Conservation (phyloP, 352 stramenopile genomes). For the Pythium sukuiense region DNA sequence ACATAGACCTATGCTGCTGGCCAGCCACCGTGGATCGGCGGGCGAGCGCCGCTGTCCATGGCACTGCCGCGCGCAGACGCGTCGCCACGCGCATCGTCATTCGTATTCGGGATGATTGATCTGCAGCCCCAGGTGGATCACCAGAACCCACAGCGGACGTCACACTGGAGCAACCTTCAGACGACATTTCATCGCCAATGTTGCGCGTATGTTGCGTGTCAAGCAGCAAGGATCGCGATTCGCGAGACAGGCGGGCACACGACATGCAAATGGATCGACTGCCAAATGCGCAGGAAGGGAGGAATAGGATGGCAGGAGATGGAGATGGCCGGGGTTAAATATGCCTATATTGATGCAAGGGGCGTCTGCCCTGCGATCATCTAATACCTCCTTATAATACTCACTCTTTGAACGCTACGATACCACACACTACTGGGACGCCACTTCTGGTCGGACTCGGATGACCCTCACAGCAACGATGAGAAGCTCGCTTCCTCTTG, state of each 20-base stretch:
- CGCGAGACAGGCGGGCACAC: neutral
- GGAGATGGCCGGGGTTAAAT: conserved; percentile 6
- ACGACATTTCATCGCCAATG: conserved; percentile 11
- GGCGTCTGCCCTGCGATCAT: neutral
- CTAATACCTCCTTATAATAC: conserved; percentile 11
- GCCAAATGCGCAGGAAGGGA: too few species aligned
- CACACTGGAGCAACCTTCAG: conserved; percentile 17
- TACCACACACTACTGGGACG: conserved; percentile 6
- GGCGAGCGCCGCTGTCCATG: conserved; percentile 8
- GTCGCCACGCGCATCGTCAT: conserved; percentile 12
- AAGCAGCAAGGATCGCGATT: neutral
- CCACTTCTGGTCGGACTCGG: conserved; percentile 6
- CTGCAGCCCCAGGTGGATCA: conserved; percentile 15
- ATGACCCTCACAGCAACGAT: conserved; percentile 9
- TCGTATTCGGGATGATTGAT: neutral
- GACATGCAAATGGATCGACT: neutral
- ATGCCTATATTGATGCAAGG: conserved; percentile 7
- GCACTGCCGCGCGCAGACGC: conserved; percentile 4
- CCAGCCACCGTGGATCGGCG: neutral
- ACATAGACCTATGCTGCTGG: conserved; percentile 44
- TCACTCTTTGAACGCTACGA: conserved; percentile 3
- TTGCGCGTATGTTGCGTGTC: conserved; percentile 11
- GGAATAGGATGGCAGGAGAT: neutral
- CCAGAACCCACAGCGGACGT: conserved; percentile 6
- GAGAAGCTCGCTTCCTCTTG: conserved; percentile 24